Conservation (phyloP, 306 rosid species). For the Inga leiocalycina region DNA sequence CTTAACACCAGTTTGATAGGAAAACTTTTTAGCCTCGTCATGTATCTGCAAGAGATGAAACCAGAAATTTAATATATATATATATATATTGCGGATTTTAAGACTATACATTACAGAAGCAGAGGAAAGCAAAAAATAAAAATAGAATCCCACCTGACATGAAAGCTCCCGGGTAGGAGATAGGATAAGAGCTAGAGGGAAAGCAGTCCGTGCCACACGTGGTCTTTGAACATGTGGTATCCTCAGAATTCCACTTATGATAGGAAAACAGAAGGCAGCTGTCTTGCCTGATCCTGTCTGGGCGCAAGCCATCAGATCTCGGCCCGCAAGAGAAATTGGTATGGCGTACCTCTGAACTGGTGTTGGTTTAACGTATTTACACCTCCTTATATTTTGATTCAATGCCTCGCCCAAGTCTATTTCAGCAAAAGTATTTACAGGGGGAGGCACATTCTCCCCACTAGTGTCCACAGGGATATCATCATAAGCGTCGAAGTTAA, state of each 20-base stretch:
- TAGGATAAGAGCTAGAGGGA: conserved; percentile 19
- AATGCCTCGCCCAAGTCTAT: conserved; percentile 20
- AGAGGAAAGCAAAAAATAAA: neutral
- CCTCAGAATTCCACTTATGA: conserved; percentile 46
- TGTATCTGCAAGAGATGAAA: neutral
- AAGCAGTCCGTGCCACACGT: conserved; percentile 13
- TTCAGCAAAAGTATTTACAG: conserved; percentile 16
- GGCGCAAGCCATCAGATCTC: conserved; percentile 68
- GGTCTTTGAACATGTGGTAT: conserved; percentile 7
- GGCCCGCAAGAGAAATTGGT: conserved; percentile 39
- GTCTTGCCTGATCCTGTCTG: conserved; percentile 72
- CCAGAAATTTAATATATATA: neutral
- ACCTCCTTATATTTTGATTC: conserved; percentile 20
- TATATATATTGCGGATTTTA: neutral
- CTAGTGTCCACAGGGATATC: conserved; percentile 25
- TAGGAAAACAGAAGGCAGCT: conserved; percentile 66
- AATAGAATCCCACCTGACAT: conserved; percentile 11
- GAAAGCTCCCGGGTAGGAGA: conserved; percentile 27
- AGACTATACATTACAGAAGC: neutral
- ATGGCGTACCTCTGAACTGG: conserved; percentile 59
- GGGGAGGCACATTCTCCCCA: conserved; percentile 26
- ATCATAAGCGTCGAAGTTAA: conserved; percentile 17
- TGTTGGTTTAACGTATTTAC: conserved; percentile 57
- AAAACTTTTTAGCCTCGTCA: conserved; percentile 23
- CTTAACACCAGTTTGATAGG: conserved; percentile 26